phyloP scores from a whole-genome alignment of 2,329 filamentous ascomycete species.

The Xylariales sp. region DNA sequence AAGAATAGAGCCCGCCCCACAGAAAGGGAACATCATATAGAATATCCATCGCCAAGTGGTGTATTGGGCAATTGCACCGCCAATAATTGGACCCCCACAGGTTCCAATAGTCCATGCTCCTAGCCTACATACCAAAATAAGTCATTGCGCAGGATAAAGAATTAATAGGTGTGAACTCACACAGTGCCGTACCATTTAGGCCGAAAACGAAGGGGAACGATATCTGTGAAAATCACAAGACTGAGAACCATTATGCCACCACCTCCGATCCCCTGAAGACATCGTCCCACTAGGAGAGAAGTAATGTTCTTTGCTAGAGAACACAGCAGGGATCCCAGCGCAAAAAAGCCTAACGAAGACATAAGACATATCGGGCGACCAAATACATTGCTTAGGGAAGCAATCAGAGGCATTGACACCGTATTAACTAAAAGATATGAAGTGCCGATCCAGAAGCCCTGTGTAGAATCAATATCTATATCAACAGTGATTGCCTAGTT shows the following conservation, averaged over 20 bases:
- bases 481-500: conserved; percentile 19
- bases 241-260: conserved; percentile 31
- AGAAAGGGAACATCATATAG: conserved; percentile 38
- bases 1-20: conserved; percentile 29
- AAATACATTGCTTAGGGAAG: conserved; percentile 26
- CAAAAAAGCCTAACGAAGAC: conserved; percentile 31
- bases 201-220: conserved; percentile 32
- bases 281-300: conserved; percentile 27
- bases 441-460: conserved; percentile 23
- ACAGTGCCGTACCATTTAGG: conserved; percentile 31
- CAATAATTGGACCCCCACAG: conserved; percentile 32
- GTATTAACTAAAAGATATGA: conserved; percentile 21
- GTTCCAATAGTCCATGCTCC: conserved; percentile 36
- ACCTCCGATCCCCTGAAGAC: conserved; percentile 30
- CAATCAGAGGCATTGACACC: conserved; percentile 23
- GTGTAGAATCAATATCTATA: conserved; percentile 17
- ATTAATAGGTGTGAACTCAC: too few species aligned
- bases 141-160: too few species aligned
- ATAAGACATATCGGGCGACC: conserved; percentile 24
- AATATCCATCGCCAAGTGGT: too few species aligned
- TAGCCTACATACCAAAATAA: too few species aligned
- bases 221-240: conserved; percentile 32
- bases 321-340: conserved; percentile 31
- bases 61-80: conserved; percentile 26
- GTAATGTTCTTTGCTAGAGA: conserved; percentile 23